Conservation (phyloP, 2,329 filamentous ascomycete genomes). For the Microascus cirrosus region DNA sequence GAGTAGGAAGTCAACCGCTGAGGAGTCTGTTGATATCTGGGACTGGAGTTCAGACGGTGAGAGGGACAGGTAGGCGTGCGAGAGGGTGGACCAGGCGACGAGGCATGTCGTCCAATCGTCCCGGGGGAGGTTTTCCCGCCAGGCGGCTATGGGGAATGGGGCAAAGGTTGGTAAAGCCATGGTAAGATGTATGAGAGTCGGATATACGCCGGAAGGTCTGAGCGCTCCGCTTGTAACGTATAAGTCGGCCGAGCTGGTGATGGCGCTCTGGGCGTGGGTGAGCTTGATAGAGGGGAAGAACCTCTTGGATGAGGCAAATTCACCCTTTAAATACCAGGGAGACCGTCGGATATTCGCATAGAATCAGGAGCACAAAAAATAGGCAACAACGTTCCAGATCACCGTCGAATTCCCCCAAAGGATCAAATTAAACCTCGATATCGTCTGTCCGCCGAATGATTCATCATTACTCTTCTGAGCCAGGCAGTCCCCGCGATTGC, state of each 20-base stretch:
- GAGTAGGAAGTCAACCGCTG: slow-evolving; percentile 50
- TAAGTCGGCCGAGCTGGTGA: background rate
- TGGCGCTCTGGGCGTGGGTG: background rate
- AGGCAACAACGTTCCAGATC: background rate
- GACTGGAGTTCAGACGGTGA: slow-evolving; percentile 42
- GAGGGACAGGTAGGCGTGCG: slow-evolving; percentile 52
- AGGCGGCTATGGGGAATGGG: slow-evolving; percentile 59
- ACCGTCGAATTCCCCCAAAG: slow-evolving; percentile 1
- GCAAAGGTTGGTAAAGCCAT: slow-evolving; percentile 60
- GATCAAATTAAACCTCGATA: background rate
- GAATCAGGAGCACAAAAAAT: background rate
- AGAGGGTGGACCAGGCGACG: slow-evolving; percentile 62
- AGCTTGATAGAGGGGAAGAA: background rate
- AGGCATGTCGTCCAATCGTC: slow-evolving; percentile 70
- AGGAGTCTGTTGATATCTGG: slow-evolving; percentile 41
- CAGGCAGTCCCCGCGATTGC: background rate
- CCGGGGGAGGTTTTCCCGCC: slow-evolving; percentile 54
- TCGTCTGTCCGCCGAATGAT: slow-evolving; percentile 24
- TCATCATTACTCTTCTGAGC: slow-evolving; percentile 15
- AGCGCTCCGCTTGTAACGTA: background rate
- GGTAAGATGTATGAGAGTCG: background rate
- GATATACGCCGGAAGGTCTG: background rate
- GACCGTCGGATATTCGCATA: background rate
- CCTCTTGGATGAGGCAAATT: slow-evolving; percentile 4
- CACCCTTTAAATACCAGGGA: background rate